phyloP scores from a whole-genome alignment of 345 rosid genomes.

The Eucalyptus melliodora region DNA sequence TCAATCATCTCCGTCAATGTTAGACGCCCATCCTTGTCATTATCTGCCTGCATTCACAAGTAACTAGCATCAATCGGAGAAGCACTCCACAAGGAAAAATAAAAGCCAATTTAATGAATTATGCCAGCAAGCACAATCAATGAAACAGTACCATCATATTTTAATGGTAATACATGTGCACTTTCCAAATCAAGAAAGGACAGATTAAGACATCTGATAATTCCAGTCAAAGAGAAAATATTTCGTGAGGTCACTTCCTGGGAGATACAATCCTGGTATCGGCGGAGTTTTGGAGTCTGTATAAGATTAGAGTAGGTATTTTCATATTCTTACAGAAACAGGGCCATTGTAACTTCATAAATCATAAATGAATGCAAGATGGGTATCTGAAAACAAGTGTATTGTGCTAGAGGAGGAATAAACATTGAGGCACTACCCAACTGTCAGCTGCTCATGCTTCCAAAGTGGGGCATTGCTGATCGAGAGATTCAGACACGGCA shows the following conservation, averaged over 20 bases:
- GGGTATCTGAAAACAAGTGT: background rate
- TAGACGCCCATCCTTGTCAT: slow-evolving; percentile 70
- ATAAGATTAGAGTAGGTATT: background rate
- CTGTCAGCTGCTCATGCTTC: background rate
- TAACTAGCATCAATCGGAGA: background rate
- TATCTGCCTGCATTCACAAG: slow-evolving; percentile 62
- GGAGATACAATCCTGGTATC: background rate
- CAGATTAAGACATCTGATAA: background rate
- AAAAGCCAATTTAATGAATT: background rate
- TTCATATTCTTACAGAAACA: background rate
- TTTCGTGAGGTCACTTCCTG: background rate
- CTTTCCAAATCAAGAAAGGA: background rate
- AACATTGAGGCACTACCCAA: background rate
- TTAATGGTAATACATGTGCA: background rate
- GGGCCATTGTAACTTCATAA: background rate
- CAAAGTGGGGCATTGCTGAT: background rate
- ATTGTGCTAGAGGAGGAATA: background rate
- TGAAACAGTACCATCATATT: background rate
- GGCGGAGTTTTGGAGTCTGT: background rate
- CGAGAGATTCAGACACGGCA: background rate
- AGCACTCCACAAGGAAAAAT: background rate
- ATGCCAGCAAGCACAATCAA: background rate
- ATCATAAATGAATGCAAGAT: background rate
- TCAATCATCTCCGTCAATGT: slow-evolving; percentile 82
- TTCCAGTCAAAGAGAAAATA: background rate